Evolutionary conservation across 169 alveolate species (phyloP), one percentile per base, ranked within the genome.

Genomic region (Plasmodium vivax): DNA sequence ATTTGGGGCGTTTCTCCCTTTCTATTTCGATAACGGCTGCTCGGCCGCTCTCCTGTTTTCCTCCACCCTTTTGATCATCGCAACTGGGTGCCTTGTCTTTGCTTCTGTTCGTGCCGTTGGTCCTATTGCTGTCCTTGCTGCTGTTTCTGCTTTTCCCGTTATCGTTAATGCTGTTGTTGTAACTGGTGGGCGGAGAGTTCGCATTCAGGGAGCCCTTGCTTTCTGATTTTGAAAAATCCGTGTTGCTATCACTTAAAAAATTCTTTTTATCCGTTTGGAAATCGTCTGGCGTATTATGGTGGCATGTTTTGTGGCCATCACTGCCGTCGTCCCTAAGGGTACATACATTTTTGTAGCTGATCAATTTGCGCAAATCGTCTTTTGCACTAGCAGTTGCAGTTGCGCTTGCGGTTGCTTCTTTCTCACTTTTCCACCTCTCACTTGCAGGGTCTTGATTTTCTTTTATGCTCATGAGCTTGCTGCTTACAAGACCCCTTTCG

Each of bases 401-500:
- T 43, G 45, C 36, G 45, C 10, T 84, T 72, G 51, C 23, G 43
- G 62, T 71, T 16, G 56, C n/a, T 54, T 84, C 71, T 9, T 71
- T 71, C 34, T 23, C 71, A 56, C 58, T 38, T 56, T 14, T 30
- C 47, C 41, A 30, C 43, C 23, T 84, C 34, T 27, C 74, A 38
- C 77, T 54, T 23, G n/a, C 16, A 34, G 51, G 58, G 43, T 84
- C 83, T 84, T 23, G 10, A 84, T 56, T 84, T 72, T 84, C 41
- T 72, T 27, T 41, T 43, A 43, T 68, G 16, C 62, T 85, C 1
- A 47, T 7, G 23, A 10, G 9, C 32, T 85, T 19, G 62, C 27
- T 54, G 34, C 19, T 45, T 12, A 27, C 41, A 41, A 10, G 9
- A 47, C 23, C 36, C 14, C 79, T 34, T 73, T 74, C 84, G 10